Evolutionary conservation across 169 alveolate species (phyloP), one percentile per base, ranked within the genome.

Genomic region (Miamiensis avidus): DNA sequence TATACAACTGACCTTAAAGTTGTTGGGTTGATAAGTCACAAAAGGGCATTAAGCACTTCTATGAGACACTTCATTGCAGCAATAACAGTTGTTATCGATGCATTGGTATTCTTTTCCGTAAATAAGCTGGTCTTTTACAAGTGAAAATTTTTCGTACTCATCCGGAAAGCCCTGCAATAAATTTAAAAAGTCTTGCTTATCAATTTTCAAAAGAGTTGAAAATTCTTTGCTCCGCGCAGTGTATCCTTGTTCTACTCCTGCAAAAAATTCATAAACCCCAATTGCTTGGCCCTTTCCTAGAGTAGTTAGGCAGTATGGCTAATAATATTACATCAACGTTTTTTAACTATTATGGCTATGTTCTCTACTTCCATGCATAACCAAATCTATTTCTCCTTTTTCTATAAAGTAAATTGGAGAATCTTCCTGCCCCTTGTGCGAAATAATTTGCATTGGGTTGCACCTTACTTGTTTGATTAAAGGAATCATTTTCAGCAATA

Each of bases 221-320:
- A 76, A 76, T 15, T 29, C 26, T 32, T 28, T 25, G 16, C 73
- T 6, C n/a, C 32, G 30, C 16, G 32, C 16, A n/a, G 29, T 15
- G 32, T 1, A 76, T 15, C 1, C 6, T 25, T 32, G 28, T 26
- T 25, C 26, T 32, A 31, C 69, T 32, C 82, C 82, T 32, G 82
- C 32, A 33, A 76, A 76, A 76, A 76, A 76, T 32, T 76, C 64
- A 31, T n/a, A 4, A 31, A 31, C 0, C 32, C 82, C 82, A 76
- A 32, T 31, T 11, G 69, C 4, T 11, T 49, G 26, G 4, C 69
- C 69, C 69, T 49, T 49, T 49, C 20, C 20, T 49, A 49, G 69
- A 11, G 69, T 49, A 49, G 20, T 11, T 49, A 49, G 20, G 4
- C 20, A 11, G 69, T 49, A 49, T 49, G 69, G 4, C 20, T 49